Conservation (phyloP, 2,329 filamentous ascomycete species). For the Sordariomycetes sp. region DNA sequence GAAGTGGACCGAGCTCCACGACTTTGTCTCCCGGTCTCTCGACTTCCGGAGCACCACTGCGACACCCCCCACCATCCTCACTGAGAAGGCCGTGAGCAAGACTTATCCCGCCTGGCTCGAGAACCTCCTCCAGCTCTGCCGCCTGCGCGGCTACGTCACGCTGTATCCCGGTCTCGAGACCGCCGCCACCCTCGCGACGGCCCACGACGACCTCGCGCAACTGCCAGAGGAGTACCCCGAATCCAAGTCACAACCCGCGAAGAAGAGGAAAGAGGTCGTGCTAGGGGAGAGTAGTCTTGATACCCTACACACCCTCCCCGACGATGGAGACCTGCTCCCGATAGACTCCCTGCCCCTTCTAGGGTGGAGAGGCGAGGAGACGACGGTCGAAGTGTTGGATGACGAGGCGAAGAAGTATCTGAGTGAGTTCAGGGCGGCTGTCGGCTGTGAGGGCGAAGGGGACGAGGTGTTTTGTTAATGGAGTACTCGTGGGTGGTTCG, state of each 20-base stretch:
- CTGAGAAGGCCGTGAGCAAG: constrained; percentile 46
- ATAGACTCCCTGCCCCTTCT: constrained; percentile 46
- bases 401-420: constrained; percentile 40
- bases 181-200: constrained; percentile 48
- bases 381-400: constrained; percentile 27
- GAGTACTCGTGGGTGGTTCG: neutral
- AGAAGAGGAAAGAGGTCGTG: constrained; percentile 14
- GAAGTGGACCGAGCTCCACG: constrained; percentile 79
- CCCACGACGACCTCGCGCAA: constrained; percentile 67
- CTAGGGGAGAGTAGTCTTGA: constrained; percentile 19
- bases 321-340: constrained; percentile 28
- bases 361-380: constrained; percentile 49
- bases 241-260: constrained; percentile 10
- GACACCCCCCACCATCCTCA: constrained; percentile 26
- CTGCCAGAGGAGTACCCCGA: constrained; percentile 57
- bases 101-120: constrained; percentile 69
- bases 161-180: constrained; percentile 61
- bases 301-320: constrained; percentile 38
- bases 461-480: neutral
- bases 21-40: constrained; percentile 56
- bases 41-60: constrained; percentile 12
- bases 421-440: constrained; percentile 44
- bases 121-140: constrained; percentile 65
- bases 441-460: constrained; percentile 47
- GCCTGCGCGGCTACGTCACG: constrained; percentile 65